Base-by-base conservation (phyloP, 768 basidiomycete species). In the Dacryopinax primogenitus region DNA sequence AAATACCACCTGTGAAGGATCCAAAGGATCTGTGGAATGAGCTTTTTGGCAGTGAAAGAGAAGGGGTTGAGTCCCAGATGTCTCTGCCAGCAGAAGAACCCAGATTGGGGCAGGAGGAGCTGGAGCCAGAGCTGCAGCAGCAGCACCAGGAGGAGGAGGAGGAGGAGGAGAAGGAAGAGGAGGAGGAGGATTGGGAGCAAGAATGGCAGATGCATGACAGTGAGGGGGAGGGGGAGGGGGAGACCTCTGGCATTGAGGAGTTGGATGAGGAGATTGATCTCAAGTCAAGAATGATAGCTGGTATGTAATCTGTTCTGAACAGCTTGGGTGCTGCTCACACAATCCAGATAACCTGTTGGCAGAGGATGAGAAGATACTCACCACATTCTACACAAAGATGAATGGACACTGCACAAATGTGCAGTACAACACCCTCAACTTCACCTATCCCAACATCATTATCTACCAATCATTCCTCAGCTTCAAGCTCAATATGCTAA, bases 391-490 rank as follows among this genome's bases (percentile, higher is more conserved):
- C 37, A 39, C 11, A 11, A 39, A 39, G n/a, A 39, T n/a, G 37
- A 39, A 39, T 11, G 37, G 12, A n/a, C 37, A 39, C 37, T n/a
- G 11, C 12, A 11, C n/a, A 39, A 39, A 39, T n/a, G 11, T n/a
- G 37, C 11, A 39, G n/a, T n/a, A n/a, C n/a, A n/a, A n/a, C n/a
- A n/a, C n/a, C n/a, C n/a, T n/a, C n/a, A n/a, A n/a, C n/a, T 39
- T 39, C 37, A n/a, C 37, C 37, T 39, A 39, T 39, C 37, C 37
- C 58, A 63, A 1, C 80, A 78, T 67, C 64, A 66, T 1, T 80
- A 80, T 66, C 62, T 81, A 16, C 78, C 78, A 1, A 64, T 80
- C 26, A 77, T 75, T 36, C 76, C 75, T 1, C 76, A 72, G 1
- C 74, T 81, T 7, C 62, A 70, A 47, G 72, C 70, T 0, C 67